A percentile compares a stretch with the other conserved stretches of the same genome.
Conservation (phyloP, 192 early-diverging fungal species). For the Coemansia furcata region DNA sequence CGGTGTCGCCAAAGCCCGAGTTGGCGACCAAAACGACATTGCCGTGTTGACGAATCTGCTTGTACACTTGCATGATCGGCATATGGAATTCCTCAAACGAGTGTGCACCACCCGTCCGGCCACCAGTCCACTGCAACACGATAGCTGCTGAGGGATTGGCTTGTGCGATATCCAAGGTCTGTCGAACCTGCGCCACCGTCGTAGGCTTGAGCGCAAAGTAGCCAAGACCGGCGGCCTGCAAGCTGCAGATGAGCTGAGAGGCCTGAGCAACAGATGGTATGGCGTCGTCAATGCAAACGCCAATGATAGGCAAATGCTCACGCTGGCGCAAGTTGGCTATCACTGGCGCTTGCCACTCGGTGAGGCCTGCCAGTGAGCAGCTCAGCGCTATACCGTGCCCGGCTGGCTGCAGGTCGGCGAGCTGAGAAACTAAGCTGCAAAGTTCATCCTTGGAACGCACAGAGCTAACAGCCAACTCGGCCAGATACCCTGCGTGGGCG, state of each 20-base stretch:
- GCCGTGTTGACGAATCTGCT: constrained; percentile 73
- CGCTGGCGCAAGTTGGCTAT: constrained; percentile 71
- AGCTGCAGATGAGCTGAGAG: constrained; percentile 60
- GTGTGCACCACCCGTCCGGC: constrained; percentile 91
- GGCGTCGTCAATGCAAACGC: constrained; percentile 78
- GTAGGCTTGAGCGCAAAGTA: constrained; percentile 87
- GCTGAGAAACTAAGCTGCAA: constrained; percentile 65
- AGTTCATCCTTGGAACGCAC: constrained; percentile 72
- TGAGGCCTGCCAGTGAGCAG: constrained; percentile 71
- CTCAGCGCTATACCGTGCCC: constrained; percentile 88
- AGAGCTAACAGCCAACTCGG: constrained; percentile 87
- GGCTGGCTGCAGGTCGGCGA: constrained; percentile 68
- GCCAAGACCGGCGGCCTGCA: constrained; percentile 72
- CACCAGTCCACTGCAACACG: constrained; percentile 94
- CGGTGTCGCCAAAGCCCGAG: constrained; percentile 84
- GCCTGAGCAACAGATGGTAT: constrained; percentile 77
- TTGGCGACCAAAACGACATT: constrained; percentile 91
- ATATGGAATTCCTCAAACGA: constrained; percentile 91
- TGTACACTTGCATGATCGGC: constrained; percentile 81
- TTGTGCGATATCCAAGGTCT: constrained; percentile 78
- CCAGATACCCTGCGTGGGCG: constrained; percentile 85
- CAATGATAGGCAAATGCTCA: constrained; percentile 83
- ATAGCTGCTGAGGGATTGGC: constrained; percentile 72
- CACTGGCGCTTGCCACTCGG: constrained; percentile 78
- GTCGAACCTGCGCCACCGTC: constrained; percentile 69